Base-by-base conservation (phyloP, 148 eudicot species). In the Dysphania ambrosioides region DNA sequence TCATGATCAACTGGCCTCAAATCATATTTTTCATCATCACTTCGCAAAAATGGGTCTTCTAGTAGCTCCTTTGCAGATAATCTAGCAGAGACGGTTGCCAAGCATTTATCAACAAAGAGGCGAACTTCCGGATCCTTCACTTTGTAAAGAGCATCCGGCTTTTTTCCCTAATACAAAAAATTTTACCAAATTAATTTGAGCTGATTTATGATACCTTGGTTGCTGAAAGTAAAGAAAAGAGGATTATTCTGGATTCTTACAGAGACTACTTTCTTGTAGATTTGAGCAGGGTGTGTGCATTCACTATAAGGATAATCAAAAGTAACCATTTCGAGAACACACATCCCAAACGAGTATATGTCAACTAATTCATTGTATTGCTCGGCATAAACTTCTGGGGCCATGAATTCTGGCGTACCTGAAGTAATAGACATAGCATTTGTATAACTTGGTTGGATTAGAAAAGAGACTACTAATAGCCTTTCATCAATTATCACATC, bases 401-500 rank as follows among this genome's bases (percentile, higher is more conserved):
- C 79, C 82, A 79, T 83, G 77, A 76, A 83, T 73, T 83, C 85
- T 11, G 85, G 79, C 19, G 82, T 82, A 70, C 80, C 85, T 81
- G 68, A 72, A 76, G 56, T 61, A 76, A 31, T 18, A 69, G 49
- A 70, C 68, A 30, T 34, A 70, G 27, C 49, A 59, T 40, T 68
- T 30, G 35, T 70, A 69, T 12, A 35, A 56, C 53, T 72, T 44
- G 27, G 41, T 31, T 72, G 38, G 71, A 68, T 63, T 67, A 31
- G 23, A 19, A 57, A 71, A 49, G 36, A 27, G 70, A 62, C 15
- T 24, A 15, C 5, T 70, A 24, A 68, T 77, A 47, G 53, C 58
- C 61, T 47, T 53, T 36, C 42, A 51, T n/a, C 49, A 32, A 64
- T 55, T n/a, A 78, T 72, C 5, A 55, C 10, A 30, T 64, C 16